Conservation (phyloP, 176 grass and related monocot genomes). For the Puya raimondii region DNA sequence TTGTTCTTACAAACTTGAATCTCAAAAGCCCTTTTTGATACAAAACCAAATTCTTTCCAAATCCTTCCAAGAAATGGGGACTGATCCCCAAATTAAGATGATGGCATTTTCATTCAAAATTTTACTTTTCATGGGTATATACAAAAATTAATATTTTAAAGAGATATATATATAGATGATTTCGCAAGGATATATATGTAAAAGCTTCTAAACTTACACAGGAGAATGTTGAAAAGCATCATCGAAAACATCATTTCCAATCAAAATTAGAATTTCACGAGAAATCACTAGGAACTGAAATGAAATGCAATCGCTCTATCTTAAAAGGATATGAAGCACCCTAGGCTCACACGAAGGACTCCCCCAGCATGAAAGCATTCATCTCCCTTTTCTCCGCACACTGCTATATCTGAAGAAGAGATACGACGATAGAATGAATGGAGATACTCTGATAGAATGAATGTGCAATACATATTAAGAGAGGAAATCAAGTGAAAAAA, state of each 20-base stretch:
- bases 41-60: background rate
- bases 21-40: background rate
- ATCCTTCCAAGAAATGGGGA: background rate
- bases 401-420: constrained; percentile 49
- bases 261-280: background rate
- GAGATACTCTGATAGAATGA: background rate
- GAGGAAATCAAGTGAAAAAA: background rate
- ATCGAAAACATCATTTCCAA: background rate
- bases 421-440: background rate
- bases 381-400: constrained; percentile 44
- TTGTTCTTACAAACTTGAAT: background rate
- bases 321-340: constrained; percentile 69
- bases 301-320: background rate
- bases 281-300: background rate
- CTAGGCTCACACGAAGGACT: constrained; percentile 76
- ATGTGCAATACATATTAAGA: background rate
- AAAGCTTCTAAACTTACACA: background rate
- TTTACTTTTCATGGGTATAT: background rate
- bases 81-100: too few relatives aligned
- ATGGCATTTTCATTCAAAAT: background rate
- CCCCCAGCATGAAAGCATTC: constrained; percentile 70
- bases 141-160: background rate
- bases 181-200: background rate
- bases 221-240: too few relatives aligned
- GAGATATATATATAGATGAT: background rate